Conservation (phyloP, 2,329 filamentous ascomycete species). For the Ilyonectria robusta region DNA sequence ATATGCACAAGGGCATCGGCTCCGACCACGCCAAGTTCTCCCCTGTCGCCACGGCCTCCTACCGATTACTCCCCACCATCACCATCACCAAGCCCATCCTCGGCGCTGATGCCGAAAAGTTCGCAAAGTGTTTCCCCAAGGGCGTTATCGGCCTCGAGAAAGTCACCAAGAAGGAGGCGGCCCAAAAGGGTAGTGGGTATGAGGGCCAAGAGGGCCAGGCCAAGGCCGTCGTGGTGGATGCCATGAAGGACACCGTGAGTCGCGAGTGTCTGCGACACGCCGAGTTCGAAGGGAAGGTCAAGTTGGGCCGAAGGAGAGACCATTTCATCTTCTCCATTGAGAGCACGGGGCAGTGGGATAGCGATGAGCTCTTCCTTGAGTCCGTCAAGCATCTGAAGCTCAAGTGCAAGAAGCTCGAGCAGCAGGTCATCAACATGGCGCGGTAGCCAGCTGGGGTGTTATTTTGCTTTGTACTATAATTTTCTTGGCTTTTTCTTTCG, state of each 20-base stretch:
- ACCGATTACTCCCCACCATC: slow-evolving; percentile 91
- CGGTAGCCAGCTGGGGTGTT: slow-evolving; percentile 53
- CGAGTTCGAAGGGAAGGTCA: slow-evolving; percentile 96
- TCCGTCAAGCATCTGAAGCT: slow-evolving; percentile 86
- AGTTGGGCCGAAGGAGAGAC: slow-evolving; percentile 89
- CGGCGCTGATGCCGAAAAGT: slow-evolving; percentile 89
- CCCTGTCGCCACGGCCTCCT: slow-evolving; percentile 93
- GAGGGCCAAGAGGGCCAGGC: slow-evolving; percentile 82
- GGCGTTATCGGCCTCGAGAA: slow-evolving; percentile 88
- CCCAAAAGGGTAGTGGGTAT: slow-evolving; percentile 73
- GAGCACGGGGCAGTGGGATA: slow-evolving; percentile 95
- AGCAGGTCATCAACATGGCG: slow-evolving; percentile 77
- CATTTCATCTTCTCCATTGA: slow-evolving; percentile 98
- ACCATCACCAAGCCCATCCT: slow-evolving; percentile 86
- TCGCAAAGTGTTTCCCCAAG: slow-evolving; percentile 87
- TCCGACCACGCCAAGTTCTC: slow-evolving; percentile 98
- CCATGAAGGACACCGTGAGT: slow-evolving; percentile 96
- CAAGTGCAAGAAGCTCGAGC: slow-evolving; percentile 83
- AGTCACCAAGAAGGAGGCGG: slow-evolving; percentile 77
- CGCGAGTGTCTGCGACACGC: slow-evolving; percentile 91
- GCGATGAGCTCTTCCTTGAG: slow-evolving; percentile 93
- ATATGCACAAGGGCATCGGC: slow-evolving; percentile 95
- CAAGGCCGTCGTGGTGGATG: slow-evolving; percentile 88
- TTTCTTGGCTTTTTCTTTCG: slow-evolving; percentile 37
- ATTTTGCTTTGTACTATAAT: slow-evolving; percentile 44